Percentiles rank a stretch among this genome's conserved stretches.
These are phyloP conservation scores for Mucor irregularis DNA, from an alignment of 371 early-diverging fungal genomes.

Conservation along the genomic window DNA sequence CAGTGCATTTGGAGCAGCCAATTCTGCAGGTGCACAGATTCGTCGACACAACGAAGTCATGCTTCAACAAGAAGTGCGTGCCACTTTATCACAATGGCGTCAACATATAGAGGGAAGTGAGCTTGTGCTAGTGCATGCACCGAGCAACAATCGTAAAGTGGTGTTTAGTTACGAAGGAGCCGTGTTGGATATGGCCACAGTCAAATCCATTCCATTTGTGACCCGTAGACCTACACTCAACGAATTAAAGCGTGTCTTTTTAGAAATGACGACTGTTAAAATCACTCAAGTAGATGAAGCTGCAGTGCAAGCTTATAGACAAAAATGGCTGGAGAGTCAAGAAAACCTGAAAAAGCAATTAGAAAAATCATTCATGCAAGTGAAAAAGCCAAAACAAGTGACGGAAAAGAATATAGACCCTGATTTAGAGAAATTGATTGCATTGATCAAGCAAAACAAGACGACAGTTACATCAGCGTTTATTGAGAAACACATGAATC, in stretches of 20 bases:
- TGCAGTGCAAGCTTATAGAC: conserved; percentile 26
- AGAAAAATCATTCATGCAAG: conserved; percentile 23
- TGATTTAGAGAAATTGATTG: conserved; percentile 41
- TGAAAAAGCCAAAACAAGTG: conserved; percentile 2
- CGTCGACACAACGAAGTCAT: conserved; percentile 87
- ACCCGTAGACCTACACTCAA: conserved; percentile 74
- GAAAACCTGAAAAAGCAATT: conserved; percentile 24
- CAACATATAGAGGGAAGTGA: conserved; percentile 52
- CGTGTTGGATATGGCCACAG: conserved; percentile 47
- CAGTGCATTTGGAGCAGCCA: conserved; percentile 79
- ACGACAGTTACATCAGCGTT: conserved; percentile 41
- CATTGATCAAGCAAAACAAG: conserved; percentile 59
- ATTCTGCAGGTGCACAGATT: conserved; percentile 89
- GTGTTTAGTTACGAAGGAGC: conserved; percentile 67
- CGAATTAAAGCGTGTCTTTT: conserved; percentile 57
- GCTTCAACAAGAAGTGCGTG: conserved; percentile 77
- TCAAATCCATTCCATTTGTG: conserved; percentile 75
- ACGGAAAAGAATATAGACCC: conserved; percentile 5
- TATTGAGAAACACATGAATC: conserved; percentile 39
- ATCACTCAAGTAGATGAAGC: conserved; percentile 46
- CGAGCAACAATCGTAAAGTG: conserved; percentile 60
- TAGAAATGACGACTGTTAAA: conserved; percentile 57
- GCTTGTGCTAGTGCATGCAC: conserved; percentile 66
- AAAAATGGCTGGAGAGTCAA: conserved; percentile 31
- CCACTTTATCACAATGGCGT: conserved; percentile 70